These are phyloP conservation scores for Neostapfia colusana DNA, from an alignment of 176 grass and related monocot genomes.

Conservation along the genomic window DNA sequence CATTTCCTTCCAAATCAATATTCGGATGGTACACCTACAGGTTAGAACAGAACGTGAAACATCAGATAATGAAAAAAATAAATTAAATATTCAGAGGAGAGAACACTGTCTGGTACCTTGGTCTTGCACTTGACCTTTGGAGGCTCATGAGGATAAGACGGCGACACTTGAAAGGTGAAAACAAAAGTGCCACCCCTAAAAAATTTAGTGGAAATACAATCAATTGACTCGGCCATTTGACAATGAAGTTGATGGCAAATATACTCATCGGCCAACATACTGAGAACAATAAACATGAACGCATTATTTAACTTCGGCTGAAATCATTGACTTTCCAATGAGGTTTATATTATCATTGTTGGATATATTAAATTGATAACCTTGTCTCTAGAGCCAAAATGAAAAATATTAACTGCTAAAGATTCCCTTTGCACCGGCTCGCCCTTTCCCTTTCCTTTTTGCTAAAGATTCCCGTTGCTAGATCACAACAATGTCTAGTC, in stretches of 20 bases:
- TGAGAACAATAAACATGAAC: slow-evolving; percentile 3
- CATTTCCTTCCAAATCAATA: slow-evolving; percentile 91
- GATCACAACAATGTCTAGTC: background rate
- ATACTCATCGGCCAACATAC: slow-evolving; percentile 10
- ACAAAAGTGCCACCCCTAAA: slow-evolving; percentile 65
- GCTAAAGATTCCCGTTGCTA: background rate
- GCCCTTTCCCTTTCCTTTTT: too few species aligned
- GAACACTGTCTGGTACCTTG: slow-evolving; percentile 54
- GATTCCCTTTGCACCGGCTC: too few species aligned
- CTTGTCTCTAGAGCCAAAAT: background rate
- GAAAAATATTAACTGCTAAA: background rate
- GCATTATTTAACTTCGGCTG: background rate
- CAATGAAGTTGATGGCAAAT: background rate
- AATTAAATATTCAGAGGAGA: background rate
- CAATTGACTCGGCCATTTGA: background rate
- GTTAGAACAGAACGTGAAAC: slow-evolving; percentile 30
- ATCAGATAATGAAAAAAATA: background rate
- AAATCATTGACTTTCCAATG: background rate
- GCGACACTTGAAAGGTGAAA: slow-evolving; percentile 83
- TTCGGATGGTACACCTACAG: slow-evolving; percentile 84
- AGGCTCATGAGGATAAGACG: slow-evolving; percentile 88
- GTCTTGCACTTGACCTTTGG: slow-evolving; percentile 97
- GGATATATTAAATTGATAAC: background rate
- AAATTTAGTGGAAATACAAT: slow-evolving; percentile 1
- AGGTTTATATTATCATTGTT: background rate